These are phyloP conservation scores for Acidiella bohemica DNA, from an alignment of 495 filamentous ascomycete species.

Conservation along the genomic window DNA sequence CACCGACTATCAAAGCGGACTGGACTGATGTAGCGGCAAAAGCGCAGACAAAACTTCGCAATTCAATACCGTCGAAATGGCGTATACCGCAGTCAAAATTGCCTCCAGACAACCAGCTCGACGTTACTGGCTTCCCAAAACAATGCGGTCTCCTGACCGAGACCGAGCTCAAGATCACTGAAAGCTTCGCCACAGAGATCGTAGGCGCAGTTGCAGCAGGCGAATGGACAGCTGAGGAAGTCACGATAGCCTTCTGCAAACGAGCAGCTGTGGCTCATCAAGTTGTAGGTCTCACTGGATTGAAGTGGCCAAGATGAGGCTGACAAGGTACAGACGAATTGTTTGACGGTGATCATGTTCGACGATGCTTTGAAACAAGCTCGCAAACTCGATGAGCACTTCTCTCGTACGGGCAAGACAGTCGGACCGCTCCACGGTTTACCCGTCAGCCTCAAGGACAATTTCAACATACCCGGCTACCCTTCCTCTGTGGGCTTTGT, in stretches of 20 bases:
- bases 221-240: conserved; percentile 29
- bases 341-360: conserved; percentile 52
- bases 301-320: too few relatives aligned
- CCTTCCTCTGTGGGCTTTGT: conserved; percentile 23
- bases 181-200: conserved; percentile 16
- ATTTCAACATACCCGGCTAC: conserved; percentile 15
- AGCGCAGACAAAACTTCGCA: conserved; percentile 7
- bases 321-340: conserved; percentile 43
- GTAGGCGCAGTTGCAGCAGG: conserved; percentile 15
- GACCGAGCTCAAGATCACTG: conserved; percentile 19
- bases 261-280: conserved; percentile 45
- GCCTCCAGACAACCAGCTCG: conserved; percentile 10
- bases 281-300: conserved; percentile 27
- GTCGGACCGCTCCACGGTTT: conserved; percentile 33
- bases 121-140: conserved; percentile 14
- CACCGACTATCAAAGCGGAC: not conserved
- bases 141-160: conserved; percentile 15
- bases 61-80: conserved; percentile 14
- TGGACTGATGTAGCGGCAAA: conserved; percentile 15
- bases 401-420: conserved; percentile 25
- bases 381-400: conserved; percentile 39
- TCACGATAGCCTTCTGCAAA: conserved; percentile 44
- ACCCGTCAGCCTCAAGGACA: conserved; percentile 32
- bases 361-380: conserved; percentile 46
- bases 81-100: conserved; percentile 11